These are phyloP conservation scores for Luffa aegyptiaca DNA, from an alignment of 306 rosid genomes.

Conservation along the genomic window DNA sequence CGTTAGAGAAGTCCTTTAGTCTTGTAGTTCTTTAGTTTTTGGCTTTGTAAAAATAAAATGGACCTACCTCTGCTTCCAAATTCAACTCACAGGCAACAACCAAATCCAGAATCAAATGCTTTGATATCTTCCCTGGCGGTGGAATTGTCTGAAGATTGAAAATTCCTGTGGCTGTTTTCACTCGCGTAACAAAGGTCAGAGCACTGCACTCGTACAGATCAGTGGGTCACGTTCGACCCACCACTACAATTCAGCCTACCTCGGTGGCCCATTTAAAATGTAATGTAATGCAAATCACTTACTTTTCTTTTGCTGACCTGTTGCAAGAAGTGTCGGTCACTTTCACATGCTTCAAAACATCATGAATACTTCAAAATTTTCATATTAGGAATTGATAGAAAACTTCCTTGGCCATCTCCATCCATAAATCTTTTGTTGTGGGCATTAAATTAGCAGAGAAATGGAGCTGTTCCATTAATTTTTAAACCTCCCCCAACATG, in stretches of 20 bases:
- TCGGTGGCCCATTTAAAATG: conserved; percentile 12
- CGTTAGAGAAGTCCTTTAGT: not conserved
- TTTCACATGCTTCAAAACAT: conserved; percentile 16
- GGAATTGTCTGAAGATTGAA: not conserved
- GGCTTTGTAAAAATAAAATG: not conserved
- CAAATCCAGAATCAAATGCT: not conserved
- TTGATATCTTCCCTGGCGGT: not conserved
- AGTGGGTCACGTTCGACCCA: conserved; percentile 10
- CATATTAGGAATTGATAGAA: not conserved
- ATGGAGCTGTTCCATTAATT: not conserved
- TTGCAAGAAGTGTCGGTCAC: conserved; percentile 39
- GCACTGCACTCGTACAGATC: not conserved
- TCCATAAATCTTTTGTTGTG: conserved; percentile 32
- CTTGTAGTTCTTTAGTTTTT: not conserved
- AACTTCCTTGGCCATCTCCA: conserved; percentile 20
- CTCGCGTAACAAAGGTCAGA: not conserved
- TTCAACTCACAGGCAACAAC: not conserved
- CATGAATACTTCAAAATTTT: not conserved
- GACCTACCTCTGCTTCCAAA: not conserved
- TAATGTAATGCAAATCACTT: not conserved
- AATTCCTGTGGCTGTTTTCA: not conserved
- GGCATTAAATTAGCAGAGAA: conserved; percentile 1
- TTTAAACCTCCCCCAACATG: not conserved
- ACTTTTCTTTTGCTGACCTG: not conserved
- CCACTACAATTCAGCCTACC: conserved; percentile 20